Evolutionary conservation across 192 early-diverging fungal species (phyloP), one percentile per base, ranked within the genome.

Genomic region (Powellomyces hirtus): DNA sequence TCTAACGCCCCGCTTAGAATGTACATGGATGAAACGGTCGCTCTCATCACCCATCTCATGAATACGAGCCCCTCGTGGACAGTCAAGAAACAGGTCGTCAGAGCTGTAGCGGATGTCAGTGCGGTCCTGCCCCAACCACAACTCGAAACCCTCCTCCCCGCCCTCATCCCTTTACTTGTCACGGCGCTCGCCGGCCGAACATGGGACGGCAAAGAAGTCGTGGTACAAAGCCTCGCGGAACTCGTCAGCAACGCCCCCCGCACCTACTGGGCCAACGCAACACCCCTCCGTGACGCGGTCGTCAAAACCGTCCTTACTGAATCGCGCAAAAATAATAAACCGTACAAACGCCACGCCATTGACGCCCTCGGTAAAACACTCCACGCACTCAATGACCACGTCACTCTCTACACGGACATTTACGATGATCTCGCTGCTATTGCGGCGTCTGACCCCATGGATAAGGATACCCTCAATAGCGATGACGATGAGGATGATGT

Each of bases 161-260:
- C 56, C 14, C 59, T 89, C 11, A 56, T 94, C 24, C 81, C 84
- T n/a, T 31, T 91, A 36, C 70, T 94, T 53, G 59, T 86, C 3
- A 76, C 87, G 36, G 80, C 84, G 0, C 72, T 94, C 0, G 66
- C 79, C 0, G 88, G 90, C 4, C 70, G 92, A 38, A 89, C 89
- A 0, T 94, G 91, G 91, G 85, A 84, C 2, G 92, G 92, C 37
- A 94, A 94, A 71, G 91, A 93, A 58, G 76, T 71, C 4, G 81
- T 94, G 6, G 70, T 93, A 2, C 84, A 88, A 37, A 80, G 88
- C 1, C 76, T 92, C 46, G 78, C 77, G 7, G 73, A 75, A 13
- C 49, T 91, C 0, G 70, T 81, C 14, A n/a, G n/a, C n/a, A n/a
- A n/a, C n/a, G 68, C 89, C 3, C 84, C 80, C 5, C 76, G 84